Percentiles rank a stretch among this genome's conserved stretches.
These are phyloP conservation scores for Cladorrhinum sp. DNA, from an alignment of 2,329 filamentous ascomycete species.

Conservation along the genomic window DNA sequence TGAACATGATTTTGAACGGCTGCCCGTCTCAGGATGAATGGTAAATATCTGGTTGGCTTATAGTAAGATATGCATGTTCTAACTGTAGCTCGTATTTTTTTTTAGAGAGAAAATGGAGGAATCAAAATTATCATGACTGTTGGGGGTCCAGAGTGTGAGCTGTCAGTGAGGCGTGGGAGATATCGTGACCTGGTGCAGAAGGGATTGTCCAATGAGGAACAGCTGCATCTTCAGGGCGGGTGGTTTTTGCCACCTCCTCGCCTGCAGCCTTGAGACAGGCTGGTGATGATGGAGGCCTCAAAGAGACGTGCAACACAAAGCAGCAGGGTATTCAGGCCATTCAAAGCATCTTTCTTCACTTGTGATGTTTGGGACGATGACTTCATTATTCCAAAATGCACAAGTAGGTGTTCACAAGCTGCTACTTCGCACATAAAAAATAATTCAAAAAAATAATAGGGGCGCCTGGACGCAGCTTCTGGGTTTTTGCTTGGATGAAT, in stretches of 20 bases:
- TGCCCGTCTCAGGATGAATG: neutral
- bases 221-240: neutral
- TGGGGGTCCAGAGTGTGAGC: neutral
- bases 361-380: too few relatives aligned
- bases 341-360: neutral
- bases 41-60: neutral
- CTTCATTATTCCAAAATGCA: too few relatives aligned
- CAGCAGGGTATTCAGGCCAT: neutral
- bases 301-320: neutral
- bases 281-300: neutral
- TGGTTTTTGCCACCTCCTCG: constrained; percentile 1
- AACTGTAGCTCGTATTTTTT: too few relatives aligned
- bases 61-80: too few relatives aligned
- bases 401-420: too few relatives aligned
- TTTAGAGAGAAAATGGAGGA: too few relatives aligned
- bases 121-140: neutral
- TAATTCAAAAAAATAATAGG: neutral
- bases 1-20: too few relatives aligned
- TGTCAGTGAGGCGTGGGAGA: neutral
- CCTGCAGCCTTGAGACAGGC: neutral
- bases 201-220: neutral
- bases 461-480: neutral
- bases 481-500: neutral
- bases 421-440: neutral
- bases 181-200: neutral